These are phyloP conservation scores for Cyclotella kingstonii DNA, from an alignment of 108 stramenopile species.

Conservation along the genomic window DNA sequence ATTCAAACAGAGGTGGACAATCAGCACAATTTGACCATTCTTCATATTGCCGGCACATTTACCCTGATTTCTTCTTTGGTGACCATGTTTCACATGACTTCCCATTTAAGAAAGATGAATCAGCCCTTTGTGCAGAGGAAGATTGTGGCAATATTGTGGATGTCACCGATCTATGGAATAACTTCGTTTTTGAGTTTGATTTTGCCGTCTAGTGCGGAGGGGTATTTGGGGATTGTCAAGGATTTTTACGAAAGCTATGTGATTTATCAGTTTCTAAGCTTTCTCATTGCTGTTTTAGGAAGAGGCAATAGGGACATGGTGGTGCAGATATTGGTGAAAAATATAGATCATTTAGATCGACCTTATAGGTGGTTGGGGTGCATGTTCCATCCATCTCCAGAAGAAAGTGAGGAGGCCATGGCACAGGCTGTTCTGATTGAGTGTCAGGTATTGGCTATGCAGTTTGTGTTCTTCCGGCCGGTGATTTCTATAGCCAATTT, in stretches of 20 bases:
- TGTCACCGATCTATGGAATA: constrained; percentile 82
- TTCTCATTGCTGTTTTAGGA: constrained; percentile 84
- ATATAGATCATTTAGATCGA: constrained; percentile 55
- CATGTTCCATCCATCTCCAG: constrained; percentile 61
- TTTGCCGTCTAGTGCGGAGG: constrained; percentile 50
- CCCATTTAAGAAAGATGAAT: constrained; percentile 73
- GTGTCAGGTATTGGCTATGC: constrained; percentile 81
- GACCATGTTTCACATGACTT: constrained; percentile 79
- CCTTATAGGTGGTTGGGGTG: constrained; percentile 54
- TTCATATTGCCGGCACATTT: constrained; percentile 78
- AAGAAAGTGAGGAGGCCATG: constrained; percentile 59
- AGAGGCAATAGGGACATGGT: constrained; percentile 60
- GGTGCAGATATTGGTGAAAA: constrained; percentile 56
- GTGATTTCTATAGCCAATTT: constrained; percentile 62
- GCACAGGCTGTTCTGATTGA: constrained; percentile 80
- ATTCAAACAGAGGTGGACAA: constrained; percentile 19
- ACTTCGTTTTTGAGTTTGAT: constrained; percentile 74
- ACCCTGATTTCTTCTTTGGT: constrained; percentile 73
- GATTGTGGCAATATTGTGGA: constrained; percentile 86
- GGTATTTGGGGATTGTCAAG: constrained; percentile 66
- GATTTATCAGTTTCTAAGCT: constrained; percentile 79
- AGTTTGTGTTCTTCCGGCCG: constrained; percentile 83
- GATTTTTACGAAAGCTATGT: constrained; percentile 71
- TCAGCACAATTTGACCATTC: constrained; percentile 58
- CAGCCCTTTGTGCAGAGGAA: constrained; percentile 84